Evolutionary conservation across 2,329 filamentous ascomycete genomes (phyloP).

Genomic region (Neofusicoccum umdonicola): DNA sequence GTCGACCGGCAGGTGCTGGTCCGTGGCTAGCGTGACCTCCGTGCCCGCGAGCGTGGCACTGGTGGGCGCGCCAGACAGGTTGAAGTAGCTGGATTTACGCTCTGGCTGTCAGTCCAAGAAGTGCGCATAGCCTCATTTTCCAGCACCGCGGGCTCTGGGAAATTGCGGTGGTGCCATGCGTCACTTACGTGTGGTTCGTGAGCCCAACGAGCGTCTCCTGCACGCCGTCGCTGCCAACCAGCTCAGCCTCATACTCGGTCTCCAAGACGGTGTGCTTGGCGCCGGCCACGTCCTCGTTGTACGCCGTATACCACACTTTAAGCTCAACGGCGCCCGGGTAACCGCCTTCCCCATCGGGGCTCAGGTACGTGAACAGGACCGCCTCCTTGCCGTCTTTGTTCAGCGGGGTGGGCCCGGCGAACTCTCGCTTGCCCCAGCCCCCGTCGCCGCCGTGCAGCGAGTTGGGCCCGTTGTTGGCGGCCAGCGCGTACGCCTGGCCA

Average conservation of each 20-base stretch:
- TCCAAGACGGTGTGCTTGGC: slow-evolving; percentile 69
- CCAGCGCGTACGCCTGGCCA: slow-evolving; percentile 65
- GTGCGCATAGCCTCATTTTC: too few relatives aligned
- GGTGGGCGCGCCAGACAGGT: slow-evolving; percentile 55
- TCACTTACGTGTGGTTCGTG: slow-evolving; percentile 84
- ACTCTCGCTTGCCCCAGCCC: slow-evolving; percentile 81
- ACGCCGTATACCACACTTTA: slow-evolving; percentile 74
- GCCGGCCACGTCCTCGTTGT: slow-evolving; percentile 61
- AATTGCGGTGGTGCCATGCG: slow-evolving; percentile 3
- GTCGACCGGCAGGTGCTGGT: slow-evolving; percentile 72
- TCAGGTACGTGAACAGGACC: slow-evolving; percentile 54
- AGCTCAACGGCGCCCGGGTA: slow-evolving; percentile 83
- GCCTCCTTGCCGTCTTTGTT: slow-evolving; percentile 46
- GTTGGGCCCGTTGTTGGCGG: slow-evolving; percentile 75
- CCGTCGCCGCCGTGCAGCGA: slow-evolving; percentile 54
- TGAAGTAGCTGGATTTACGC: slow-evolving; percentile 58
- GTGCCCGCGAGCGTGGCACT: slow-evolving; percentile 62
- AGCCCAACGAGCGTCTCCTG: slow-evolving; percentile 91
- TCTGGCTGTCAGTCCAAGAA: too few relatives aligned
- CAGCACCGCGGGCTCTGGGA: neutral
- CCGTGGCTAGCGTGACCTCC: slow-evolving; percentile 56
- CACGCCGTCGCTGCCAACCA: slow-evolving; percentile 66
- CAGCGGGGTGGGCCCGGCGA: slow-evolving; percentile 65
- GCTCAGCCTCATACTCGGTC: slow-evolving; percentile 85
- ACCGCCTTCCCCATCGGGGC: slow-evolving; percentile 80